Base-by-base conservation (phyloP, 192 early-diverging fungal species). In the Backusella westeae region DNA sequence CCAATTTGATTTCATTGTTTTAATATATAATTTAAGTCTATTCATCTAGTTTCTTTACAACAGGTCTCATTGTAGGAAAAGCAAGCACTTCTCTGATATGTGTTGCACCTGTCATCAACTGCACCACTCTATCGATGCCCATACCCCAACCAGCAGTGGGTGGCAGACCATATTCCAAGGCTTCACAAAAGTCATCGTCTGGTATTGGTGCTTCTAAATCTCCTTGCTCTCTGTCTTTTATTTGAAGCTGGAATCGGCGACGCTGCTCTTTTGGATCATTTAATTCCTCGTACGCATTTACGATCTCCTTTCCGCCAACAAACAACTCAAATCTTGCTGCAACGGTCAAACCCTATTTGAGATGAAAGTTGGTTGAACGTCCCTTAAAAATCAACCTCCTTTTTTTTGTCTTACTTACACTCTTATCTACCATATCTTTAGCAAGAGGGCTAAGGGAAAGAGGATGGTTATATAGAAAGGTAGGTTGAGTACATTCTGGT, bases 131-230 rank as follows among this genome's bases (percentile, higher is more conserved):
- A 83, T 97, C 96, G 3, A 97, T 83, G 5, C 96, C 96, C 89
- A 97, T 91, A 1, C 96, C 96, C 94, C 94, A 97, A 19, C 96
- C 96, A 21, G 88, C 93, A 1, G 96, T 95, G 1, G 96, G 96
- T 10, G 96, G 94, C 21, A 97, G 80, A 1, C 91, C 96, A 74
- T 90, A 93, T 73, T 97, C 94, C 8, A 97, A 83, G 14, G 94
- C 93, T 44, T 85, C 83, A 72, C 89, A 91, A 76, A 94, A 97
- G 4, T 85, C 90, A 14, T 84, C 77, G 74, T 97, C 96, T 46
- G 90, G 84, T 10, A 83, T 77, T 56, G 91, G 93, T 3, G 93
- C 93, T 76, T 97, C 96, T 21, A 87, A 86, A 74, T 97, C 93
- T 6, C 94, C 94, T 32, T 76, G 67, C 29, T 90, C 83, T 68